Conservation (phyloP, 1,284 basidiomycete genomes). For the Pascua sp. region DNA sequence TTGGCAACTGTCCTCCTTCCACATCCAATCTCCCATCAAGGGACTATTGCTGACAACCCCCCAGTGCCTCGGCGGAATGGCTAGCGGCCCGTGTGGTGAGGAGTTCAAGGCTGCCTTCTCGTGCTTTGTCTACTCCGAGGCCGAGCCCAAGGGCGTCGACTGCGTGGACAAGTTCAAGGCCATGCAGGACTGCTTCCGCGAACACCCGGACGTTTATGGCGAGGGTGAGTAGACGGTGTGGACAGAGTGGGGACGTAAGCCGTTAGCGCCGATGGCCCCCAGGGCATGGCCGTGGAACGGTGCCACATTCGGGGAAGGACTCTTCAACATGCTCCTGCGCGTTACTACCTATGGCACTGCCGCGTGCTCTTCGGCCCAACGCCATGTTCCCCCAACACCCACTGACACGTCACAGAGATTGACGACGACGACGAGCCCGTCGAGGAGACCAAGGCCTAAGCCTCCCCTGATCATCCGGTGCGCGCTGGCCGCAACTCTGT, state of each 20-base stretch:
- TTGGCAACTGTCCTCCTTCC: not conserved
- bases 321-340: not conserved
- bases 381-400: no score
- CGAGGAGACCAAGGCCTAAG: not conserved
- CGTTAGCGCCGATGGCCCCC: no score
- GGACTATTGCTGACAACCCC: not conserved
- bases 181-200: conserved; percentile 98
- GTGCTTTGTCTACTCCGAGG: conserved; percentile 92
- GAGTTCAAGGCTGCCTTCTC: conserved; percentile 96
- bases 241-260: not conserved
- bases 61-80: conserved; percentile 92
- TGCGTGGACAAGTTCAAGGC: conserved; percentile 96
- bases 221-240: conserved; percentile 67
- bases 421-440: conserved; percentile 36
- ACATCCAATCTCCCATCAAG: not conserved
- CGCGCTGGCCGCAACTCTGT: no score
- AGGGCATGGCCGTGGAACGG: no score
- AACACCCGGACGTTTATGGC: conserved; percentile 90
- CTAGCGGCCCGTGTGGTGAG: conserved; percentile 89
- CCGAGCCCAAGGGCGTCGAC: conserved; percentile 95
- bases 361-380: no score
- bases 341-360: conserved; percentile 15
- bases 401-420: conserved; percentile 14
- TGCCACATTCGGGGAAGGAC: no score
- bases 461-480: not conserved